A percentile compares a stretch with the other conserved stretches of the same genome.
These are phyloP conservation scores for Capsicum pubescens DNA, from an alignment of 257 asterid species.

Conservation along the genomic window DNA sequence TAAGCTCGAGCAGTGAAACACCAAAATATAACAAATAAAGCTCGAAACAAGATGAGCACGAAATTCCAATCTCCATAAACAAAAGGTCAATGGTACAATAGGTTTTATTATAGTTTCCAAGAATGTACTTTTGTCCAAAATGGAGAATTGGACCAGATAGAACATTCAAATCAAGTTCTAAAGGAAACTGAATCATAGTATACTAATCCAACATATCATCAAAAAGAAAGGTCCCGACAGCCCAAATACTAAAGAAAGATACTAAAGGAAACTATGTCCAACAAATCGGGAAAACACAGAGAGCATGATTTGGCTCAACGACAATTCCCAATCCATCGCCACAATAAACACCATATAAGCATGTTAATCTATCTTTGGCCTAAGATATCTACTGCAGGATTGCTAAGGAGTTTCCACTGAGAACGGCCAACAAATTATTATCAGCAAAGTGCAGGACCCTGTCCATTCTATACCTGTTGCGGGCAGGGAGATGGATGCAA, in stretches of 20 bases:
- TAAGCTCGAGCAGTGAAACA: neutral
- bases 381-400: neutral
- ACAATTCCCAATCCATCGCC: neutral
- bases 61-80: neutral
- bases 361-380: neutral
- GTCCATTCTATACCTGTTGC: neutral
- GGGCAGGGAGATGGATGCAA: neutral
- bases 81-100: neutral
- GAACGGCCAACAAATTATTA: neutral
- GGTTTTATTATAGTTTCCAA: neutral
- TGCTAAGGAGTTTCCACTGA: neutral
- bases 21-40: neutral
- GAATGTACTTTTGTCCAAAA: neutral
- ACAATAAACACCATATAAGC: neutral
- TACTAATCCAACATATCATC: neutral
- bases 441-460: neutral
- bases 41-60: neutral
- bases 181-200: neutral
- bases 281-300: neutral
- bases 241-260: neutral
- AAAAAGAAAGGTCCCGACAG: neutral
- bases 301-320: neutral
- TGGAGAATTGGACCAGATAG: slow-evolving; percentile 3
- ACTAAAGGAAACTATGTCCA: neutral
- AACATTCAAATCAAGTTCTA: neutral